These are phyloP conservation scores for Bretschneidera sinensis DNA, from an alignment of 345 rosid genomes.

Conservation along the genomic window DNA sequence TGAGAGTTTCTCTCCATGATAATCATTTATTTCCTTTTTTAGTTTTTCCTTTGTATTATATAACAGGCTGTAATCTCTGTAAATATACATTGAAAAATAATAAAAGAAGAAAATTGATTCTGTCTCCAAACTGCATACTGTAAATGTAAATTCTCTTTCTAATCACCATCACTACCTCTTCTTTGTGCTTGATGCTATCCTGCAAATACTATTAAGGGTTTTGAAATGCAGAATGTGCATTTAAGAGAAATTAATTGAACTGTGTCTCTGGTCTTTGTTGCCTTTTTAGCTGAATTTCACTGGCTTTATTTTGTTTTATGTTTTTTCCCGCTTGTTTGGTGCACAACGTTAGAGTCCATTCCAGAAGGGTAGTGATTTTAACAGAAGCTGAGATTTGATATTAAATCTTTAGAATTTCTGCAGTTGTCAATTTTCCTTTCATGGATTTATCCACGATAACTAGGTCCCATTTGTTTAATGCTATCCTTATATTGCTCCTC, in stretches of 20 bases:
- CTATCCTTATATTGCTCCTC: neutral
- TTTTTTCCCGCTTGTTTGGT: neutral
- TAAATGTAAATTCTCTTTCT: constrained; percentile 24
- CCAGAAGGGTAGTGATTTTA: too few species aligned
- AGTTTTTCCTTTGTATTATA: too few species aligned
- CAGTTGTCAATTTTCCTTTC: neutral
- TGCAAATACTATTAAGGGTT: neutral
- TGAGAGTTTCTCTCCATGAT: too few species aligned
- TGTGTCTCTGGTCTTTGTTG: constrained; percentile 1
- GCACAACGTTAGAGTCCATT: neutral
- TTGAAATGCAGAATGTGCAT: neutral
- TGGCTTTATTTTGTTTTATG: neutral
- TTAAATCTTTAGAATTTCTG: too few species aligned
- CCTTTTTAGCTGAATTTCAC: neutral
- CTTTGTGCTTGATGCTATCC: constrained; percentile 4
- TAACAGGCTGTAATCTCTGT: too few species aligned
- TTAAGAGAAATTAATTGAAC: neutral
- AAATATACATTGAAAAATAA: too few species aligned
- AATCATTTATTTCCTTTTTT: too few species aligned
- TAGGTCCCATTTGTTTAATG: neutral
- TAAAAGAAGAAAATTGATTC: too few species aligned
- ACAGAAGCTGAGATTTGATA: too few species aligned
- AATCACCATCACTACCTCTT: neutral
- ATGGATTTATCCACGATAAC: neutral
- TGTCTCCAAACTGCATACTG: too few species aligned